Evolutionary conservation across 2,329 filamentous ascomycete genomes (phyloP).

Genomic region (Fusarium burgessii): DNA sequence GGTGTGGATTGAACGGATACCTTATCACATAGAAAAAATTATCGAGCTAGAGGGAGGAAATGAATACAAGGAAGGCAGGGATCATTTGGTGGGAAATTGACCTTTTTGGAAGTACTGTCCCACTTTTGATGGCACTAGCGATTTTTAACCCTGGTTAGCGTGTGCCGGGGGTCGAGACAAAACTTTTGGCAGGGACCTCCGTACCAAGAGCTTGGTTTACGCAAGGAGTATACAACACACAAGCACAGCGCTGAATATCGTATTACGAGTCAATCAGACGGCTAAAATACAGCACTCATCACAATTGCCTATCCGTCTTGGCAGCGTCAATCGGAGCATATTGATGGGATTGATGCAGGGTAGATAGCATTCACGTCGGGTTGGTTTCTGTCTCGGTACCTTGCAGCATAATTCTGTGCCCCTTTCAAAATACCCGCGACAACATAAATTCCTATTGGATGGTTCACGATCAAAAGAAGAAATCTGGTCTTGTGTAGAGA

Average conservation of each 20-base stretch:
- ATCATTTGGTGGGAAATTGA: no score
- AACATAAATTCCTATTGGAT: not conserved
- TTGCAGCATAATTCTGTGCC: slow-evolving; percentile 8
- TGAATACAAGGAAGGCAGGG: no score
- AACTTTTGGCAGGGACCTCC: no score
- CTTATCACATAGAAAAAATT: no score
- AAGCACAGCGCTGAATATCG: not conserved
- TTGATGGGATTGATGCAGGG: slow-evolving; percentile 10
- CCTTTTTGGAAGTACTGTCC: no score
- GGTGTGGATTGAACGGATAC: no score
- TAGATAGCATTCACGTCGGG: slow-evolving; percentile 2
- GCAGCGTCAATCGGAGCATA: not conserved
- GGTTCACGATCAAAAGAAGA: not conserved
- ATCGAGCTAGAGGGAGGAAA: no score
- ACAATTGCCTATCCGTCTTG: not conserved
- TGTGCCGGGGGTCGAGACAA: no score
- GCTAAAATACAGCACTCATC: not conserved
- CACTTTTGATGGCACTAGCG: no score
- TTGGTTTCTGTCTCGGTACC: slow-evolving; percentile 7
- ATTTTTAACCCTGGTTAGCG: no score
- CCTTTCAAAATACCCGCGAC: not conserved
- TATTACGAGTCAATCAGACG: not conserved
- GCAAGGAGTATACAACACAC: not conserved
- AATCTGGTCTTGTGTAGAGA: not conserved
- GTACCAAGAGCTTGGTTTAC: not conserved